Evolutionary conservation across 768 basidiomycete species (phyloP), one percentile per base, ranked within the genome.

Genomic region (Flagelloscypha sp.): DNA sequence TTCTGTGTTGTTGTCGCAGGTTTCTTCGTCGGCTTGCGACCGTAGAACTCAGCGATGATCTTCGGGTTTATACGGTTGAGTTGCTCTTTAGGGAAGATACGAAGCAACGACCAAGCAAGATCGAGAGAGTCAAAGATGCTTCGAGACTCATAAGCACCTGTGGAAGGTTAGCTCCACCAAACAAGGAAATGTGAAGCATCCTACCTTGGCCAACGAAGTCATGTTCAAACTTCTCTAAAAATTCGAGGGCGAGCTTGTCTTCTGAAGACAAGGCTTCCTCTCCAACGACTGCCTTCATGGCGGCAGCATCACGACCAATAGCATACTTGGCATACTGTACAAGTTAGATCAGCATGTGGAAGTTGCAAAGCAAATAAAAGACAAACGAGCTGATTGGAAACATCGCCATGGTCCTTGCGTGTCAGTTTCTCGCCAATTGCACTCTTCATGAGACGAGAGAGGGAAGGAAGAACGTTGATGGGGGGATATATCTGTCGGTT

Each of bases 201-300:
- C 44, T 43, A 81, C 92, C 92, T 75, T 99, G 95, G 23, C 86
- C 87, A 27, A 99, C 95, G 59, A 98, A 99, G 49, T 93, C 83
- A 36, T 79, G 82, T 63, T 99, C 95, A 60, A 99, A 99, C 61
- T 94, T 89, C 55, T 94, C 90, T 46, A 99, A 63, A 71, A 99
- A 99, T 59, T 98, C 93, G 32, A 99, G 65, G 7, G 94, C 93
- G 24, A 95, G 73, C 63, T 95, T 97, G 61, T 99, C 95, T 59
- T 98, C 95, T 0, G 76, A 64, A 28, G 87, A 92, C 48, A 98
- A 62, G 15, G 95, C 93, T 59, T 99, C 95, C 62, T 98, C 95
- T 50, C 95, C 95, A 34, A 99, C 95, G 27, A 98, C 95, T 41
- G 95, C 95, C 59, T 98, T 98, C 95, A 99, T 99, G 9, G 92